Percentiles rank a stretch among this genome's conserved stretches.
Conservation (phyloP, 768 basidiomycete genomes). For the Agrocybe chaxingu region DNA sequence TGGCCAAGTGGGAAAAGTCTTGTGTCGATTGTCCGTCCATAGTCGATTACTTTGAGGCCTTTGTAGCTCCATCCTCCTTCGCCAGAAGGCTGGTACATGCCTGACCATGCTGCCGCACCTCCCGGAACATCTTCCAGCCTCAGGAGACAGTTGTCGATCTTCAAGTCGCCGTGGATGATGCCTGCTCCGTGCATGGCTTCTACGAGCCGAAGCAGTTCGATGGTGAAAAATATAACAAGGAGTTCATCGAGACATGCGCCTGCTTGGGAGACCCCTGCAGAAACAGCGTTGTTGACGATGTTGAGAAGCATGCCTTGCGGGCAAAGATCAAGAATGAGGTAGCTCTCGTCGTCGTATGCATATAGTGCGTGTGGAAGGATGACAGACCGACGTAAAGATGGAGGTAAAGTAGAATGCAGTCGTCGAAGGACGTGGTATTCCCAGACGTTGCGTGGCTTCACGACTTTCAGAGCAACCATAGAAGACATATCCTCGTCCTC, state of each 20-base stretch:
- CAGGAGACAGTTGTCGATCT: constrained; percentile 98
- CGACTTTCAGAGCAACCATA: constrained; percentile 86
- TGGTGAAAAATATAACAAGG: constrained; percentile 90
- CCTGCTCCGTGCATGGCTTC: constrained; percentile 79
- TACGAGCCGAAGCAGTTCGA: constrained; percentile 81
- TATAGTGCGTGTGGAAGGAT: constrained; percentile 78
- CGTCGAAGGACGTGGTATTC: constrained; percentile 85
- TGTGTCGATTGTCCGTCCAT: constrained; percentile 92
- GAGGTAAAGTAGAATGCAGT: constrained; percentile 67
- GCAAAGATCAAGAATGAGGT: constrained; percentile 83
- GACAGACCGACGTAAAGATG: constrained; percentile 59
- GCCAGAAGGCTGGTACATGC: constrained; percentile 75
- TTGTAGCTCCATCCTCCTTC: constrained; percentile 83
- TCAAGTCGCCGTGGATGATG: constrained; percentile 97
- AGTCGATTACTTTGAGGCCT: constrained; percentile 93
- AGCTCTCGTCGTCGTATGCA: constrained; percentile 85
- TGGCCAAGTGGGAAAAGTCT: constrained; percentile 77
- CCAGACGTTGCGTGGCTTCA: constrained; percentile 87
- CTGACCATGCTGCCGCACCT: constrained; percentile 65
- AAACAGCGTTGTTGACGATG: constrained; percentile 80
- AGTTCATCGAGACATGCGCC: constrained; percentile 88
- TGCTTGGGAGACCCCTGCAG: constrained; percentile 74
- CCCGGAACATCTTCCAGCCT: constrained; percentile 83
- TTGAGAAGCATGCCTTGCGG: constrained; percentile 91
- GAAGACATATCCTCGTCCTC: constrained; percentile 51